Conservation (phyloP, 2,329 filamentous ascomycete genomes). For the Sclerotinia borealis region DNA sequence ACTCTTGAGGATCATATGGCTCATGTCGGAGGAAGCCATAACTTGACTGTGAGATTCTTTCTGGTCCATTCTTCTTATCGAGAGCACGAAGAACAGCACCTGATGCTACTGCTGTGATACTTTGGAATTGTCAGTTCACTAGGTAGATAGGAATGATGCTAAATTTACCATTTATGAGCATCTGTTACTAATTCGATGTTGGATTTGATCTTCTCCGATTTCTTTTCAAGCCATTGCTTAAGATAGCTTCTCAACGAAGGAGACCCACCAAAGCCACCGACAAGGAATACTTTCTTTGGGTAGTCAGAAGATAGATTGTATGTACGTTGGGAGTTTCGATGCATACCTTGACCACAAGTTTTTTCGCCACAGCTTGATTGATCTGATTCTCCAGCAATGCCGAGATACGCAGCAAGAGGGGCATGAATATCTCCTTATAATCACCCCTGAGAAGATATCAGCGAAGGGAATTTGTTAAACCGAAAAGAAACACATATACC, state of each 20-base stretch:
- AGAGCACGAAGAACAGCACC: constrained; percentile 19
- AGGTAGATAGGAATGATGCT: neutral
- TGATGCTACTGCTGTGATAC: constrained; percentile 18
- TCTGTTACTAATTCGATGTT: constrained; percentile 11
- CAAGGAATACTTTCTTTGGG: constrained; percentile 22
- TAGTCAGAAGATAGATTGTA: neutral
- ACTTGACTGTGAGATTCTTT: constrained; percentile 13
- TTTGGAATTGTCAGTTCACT: neutral
- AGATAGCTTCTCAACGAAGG: constrained; percentile 19
- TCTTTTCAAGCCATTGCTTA: constrained; percentile 3
- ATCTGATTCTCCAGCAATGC: constrained; percentile 14
- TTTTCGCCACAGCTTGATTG: constrained; percentile 6
- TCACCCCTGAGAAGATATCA: constrained; percentile 11
- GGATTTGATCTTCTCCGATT: neutral
- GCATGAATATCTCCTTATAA: constrained; percentile 17
- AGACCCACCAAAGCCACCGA: constrained; percentile 24
- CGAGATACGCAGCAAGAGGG: constrained; percentile 13
- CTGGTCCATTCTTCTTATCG: constrained; percentile 20
- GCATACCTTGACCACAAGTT: constrained; percentile 15
- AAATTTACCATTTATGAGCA: constrained; percentile 10
- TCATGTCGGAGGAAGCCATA: constrained; percentile 19
- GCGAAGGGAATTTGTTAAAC: neutral
- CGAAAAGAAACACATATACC: neutral
- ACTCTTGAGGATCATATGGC: constrained; percentile 6
- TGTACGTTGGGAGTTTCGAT: neutral